Percentiles rank a stretch among this genome's conserved stretches.
These are phyloP conservation scores for Cornus controversa DNA, from an alignment of 148 eudicot genomes.

Conservation along the genomic window DNA sequence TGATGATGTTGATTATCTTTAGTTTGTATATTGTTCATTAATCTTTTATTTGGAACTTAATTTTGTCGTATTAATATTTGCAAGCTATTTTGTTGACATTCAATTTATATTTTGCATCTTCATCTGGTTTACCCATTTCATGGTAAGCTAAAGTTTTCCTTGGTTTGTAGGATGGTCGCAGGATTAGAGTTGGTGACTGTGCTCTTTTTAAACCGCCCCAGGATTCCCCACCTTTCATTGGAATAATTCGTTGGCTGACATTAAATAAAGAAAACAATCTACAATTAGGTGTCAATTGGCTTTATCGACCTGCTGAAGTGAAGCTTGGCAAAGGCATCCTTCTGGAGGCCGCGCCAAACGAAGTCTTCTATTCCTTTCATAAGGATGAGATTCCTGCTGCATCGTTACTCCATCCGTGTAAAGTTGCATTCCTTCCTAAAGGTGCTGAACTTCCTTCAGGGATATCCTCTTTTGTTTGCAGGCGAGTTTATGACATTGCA, in stretches of 20 bases:
- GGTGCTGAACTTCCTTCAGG: conserved; percentile 77
- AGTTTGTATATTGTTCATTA: neutral
- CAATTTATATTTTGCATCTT: neutral
- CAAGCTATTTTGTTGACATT: neutral
- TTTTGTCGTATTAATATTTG: neutral
- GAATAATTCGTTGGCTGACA: conserved; percentile 46
- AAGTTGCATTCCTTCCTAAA: conserved; percentile 81
- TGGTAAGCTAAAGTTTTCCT: neutral
- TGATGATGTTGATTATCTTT: neutral
- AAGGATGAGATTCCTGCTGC: conserved; percentile 86
- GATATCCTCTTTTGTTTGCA: conserved; percentile 71
- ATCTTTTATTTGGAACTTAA: neutral
- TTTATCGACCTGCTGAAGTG: conserved; percentile 72
- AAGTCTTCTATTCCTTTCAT: conserved; percentile 79
- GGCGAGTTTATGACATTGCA: conserved; percentile 70
- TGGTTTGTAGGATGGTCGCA: conserved; percentile 60
- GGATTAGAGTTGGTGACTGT: conserved; percentile 61
- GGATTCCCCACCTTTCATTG: conserved; percentile 66
- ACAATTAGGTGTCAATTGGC: conserved; percentile 65
- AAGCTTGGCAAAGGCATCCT: conserved; percentile 63
- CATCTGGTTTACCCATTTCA: neutral
- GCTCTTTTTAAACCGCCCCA: conserved; percentile 72
- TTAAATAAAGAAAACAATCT: conserved; percentile 42
- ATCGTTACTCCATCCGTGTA: conserved; percentile 86
- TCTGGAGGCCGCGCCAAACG: conserved; percentile 72